Conservation (phyloP, 345 rosid genomes). For the Syzygium aromaticum region DNA sequence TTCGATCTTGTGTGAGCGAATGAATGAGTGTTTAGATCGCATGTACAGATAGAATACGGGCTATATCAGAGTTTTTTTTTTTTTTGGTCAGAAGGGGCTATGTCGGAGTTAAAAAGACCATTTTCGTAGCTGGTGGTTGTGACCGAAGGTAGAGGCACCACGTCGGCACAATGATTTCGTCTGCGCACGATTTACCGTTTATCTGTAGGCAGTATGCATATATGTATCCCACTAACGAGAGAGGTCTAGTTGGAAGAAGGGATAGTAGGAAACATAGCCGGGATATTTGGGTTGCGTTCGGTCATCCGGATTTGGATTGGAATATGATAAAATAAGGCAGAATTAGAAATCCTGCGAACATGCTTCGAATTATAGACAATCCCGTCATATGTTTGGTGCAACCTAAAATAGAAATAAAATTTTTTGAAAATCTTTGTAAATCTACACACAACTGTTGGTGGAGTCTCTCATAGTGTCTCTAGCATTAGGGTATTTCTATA, state of each 20-base stretch:
- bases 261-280: background rate
- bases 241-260: background rate
- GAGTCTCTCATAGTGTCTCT: background rate
- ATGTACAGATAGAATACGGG: background rate
- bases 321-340: background rate
- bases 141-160: background rate
- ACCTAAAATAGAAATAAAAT: background rate
- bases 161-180: background rate
- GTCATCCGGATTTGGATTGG: background rate
- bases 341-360: background rate
- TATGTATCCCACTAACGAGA: background rate
- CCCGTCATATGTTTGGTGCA: background rate
- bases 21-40: background rate
- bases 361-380: background rate
- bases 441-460: background rate
- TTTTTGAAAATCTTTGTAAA: background rate
- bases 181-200: background rate
- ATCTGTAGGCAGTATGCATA: background rate
- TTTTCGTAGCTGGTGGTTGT: background rate
- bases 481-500: background rate
- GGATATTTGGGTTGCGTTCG: background rate
- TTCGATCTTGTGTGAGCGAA: background rate
- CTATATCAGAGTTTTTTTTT: background rate
- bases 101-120: background rate
- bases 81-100: too few species aligned